Conservation (phyloP, 306 rosid genomes). For the Vachellia pachyceras region DNA sequence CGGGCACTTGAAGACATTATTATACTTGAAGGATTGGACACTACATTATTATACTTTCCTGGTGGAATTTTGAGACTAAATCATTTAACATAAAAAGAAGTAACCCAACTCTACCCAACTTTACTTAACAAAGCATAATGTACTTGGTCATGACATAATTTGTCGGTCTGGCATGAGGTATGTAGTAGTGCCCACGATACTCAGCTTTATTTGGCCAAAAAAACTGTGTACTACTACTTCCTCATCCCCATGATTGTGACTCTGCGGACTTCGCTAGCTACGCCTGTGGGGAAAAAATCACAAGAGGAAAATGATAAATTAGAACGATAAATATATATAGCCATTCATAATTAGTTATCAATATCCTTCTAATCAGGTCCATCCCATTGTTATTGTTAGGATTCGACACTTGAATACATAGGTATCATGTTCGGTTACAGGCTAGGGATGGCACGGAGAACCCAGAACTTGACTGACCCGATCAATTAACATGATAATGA, state of each 20-base stretch:
- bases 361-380: not conserved
- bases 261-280: not conserved
- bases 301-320: not conserved
- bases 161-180: not conserved
- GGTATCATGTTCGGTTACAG: not conserved
- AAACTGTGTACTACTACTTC: not conserved
- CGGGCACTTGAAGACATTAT: too few relatives aligned
- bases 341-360: not conserved
- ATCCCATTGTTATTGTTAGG: not conserved
- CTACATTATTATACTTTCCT: too few relatives aligned
- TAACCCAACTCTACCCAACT: too few relatives aligned
- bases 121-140: too few relatives aligned
- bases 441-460: not conserved
- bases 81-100: too few relatives aligned
- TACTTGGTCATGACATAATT: not conserved
- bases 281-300: too few relatives aligned
- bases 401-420: not conserved
- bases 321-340: not conserved
- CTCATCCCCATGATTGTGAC: not conserved
- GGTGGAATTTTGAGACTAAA: too few relatives aligned
- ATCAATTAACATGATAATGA: not conserved
- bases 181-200: not conserved
- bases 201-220: not conserved
- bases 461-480: not conserved
- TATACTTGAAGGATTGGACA: too few relatives aligned